phyloP scores from a whole-genome alignment of 208 protist species.

The Trichomonas tenax region DNA sequence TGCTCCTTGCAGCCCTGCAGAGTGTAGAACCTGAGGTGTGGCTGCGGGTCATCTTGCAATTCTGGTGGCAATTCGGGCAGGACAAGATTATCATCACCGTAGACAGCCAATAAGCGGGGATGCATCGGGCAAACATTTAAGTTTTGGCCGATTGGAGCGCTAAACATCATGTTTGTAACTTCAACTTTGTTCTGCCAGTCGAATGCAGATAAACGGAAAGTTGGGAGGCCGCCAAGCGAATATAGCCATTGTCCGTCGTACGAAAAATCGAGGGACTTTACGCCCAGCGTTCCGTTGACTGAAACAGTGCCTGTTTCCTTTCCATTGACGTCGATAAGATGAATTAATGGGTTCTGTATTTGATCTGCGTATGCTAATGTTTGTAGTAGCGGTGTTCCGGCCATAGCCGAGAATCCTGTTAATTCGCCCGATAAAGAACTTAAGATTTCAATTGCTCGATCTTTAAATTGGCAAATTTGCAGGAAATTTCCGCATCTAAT shows the following conservation, averaged over 20 bases:
- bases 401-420: not conserved
- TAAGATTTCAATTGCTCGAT: not conserved
- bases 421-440: not conserved
- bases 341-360: not conserved
- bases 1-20: not conserved
- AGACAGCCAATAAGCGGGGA: not conserved
- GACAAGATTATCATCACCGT: not conserved
- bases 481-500: not conserved
- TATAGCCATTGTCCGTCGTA: not conserved
- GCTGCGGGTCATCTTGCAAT: not conserved
- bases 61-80: not conserved
- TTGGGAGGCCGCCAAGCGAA: not conserved
- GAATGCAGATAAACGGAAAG: conserved; percentile 13
- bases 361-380: not conserved
- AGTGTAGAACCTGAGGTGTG: not conserved
- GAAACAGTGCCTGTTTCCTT: not conserved
- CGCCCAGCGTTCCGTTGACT: not conserved
- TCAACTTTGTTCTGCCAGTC: not conserved
- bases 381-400: not conserved
- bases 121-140: not conserved
- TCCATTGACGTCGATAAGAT: not conserved
- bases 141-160: not conserved
- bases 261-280: not conserved
- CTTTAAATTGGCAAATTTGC: not conserved
- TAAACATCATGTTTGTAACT: not conserved